These are phyloP conservation scores for Fusarium coicis DNA, from an alignment of 2,329 filamentous ascomycete species.

Conservation along the genomic window DNA sequence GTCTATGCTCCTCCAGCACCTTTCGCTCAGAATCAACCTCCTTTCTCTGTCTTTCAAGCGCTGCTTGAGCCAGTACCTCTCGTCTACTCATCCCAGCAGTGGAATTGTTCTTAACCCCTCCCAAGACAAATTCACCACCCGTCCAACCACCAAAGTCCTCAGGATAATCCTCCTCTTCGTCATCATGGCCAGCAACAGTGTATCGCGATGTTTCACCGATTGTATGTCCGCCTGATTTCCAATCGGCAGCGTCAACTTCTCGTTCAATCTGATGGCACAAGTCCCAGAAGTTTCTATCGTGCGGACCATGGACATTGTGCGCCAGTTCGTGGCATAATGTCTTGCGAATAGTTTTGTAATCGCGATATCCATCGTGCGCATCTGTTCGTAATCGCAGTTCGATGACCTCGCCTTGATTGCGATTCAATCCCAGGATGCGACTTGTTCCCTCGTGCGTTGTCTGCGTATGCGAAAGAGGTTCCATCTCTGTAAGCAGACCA, in stretches of 20 bases:
- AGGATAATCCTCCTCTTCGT: constrained; percentile 57
- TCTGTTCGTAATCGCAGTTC: constrained; percentile 93
- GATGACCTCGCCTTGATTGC: constrained; percentile 89
- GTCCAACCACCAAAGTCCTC: constrained; percentile 80
- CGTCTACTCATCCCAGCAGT: constrained; percentile 69
- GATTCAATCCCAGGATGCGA: constrained; percentile 85
- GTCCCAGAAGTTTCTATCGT: constrained; percentile 91
- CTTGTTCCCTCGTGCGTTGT: constrained; percentile 76
- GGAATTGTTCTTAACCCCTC: constrained; percentile 61
- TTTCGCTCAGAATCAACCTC: constrained; percentile 49
- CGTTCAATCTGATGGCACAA: constrained; percentile 87
- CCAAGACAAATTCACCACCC: constrained; percentile 81
- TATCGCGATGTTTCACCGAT: constrained; percentile 73
- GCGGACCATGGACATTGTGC: constrained; percentile 87
- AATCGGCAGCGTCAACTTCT: constrained; percentile 85
- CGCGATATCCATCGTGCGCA: constrained; percentile 90
- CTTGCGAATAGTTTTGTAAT: constrained; percentile 90
- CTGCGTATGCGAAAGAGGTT: constrained; percentile 82
- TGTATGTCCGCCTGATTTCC: constrained; percentile 74
- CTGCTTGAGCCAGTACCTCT: constrained; percentile 74
- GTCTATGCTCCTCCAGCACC: constrained; percentile 46
- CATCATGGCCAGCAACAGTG: constrained; percentile 62
- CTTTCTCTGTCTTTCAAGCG: constrained; percentile 50
- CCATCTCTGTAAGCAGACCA: constrained; percentile 92
- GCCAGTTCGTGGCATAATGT: constrained; percentile 96